Evolutionary conservation across 129 eudicot genomes (phyloP), one percentile per base, ranked within the genome.

Genomic region (Helianthus tuberosus): DNA sequence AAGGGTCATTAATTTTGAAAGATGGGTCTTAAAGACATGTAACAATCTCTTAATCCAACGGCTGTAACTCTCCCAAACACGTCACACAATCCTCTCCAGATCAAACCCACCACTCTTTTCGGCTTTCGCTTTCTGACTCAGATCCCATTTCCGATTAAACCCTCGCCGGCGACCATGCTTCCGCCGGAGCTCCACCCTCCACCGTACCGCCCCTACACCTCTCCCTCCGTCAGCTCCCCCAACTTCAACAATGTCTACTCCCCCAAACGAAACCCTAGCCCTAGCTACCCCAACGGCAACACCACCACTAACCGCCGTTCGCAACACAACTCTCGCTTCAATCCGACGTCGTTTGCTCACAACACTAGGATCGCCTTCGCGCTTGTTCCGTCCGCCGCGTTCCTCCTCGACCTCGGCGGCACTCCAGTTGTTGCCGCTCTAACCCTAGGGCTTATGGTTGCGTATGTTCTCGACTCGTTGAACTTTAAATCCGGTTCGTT

Each of bases 321-420:
- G 38, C 79, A 84, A 14, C 88, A 80, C 75, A 72, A 84, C 41
- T 86, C 98, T 16, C 84, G 96, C 11, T 82, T 84, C 77, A 60
- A 86, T 6, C 88, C 97, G 1, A 71, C 93, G 0, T 65, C 88
- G 0, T 88, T 94, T 78, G 59, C 51, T 8, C 89, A 94, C 87
- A 94, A 94, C 79, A 82, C 81, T 25, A 84, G 96, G 54, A 82
- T 94, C 72, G 93, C 97, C 36, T 35, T 88, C 58, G 94, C 88
- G 5, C 82, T 94, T 9, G 88, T 91, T 35, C 99, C 99, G 8
- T 86, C 83, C 51, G 96, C 97, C 59, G 89, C 80, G n/a, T 88
- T 94, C 71, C 91, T 94, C 11, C 87, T 94, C 41, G 99, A 94
- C 86, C 91, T 94, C 11, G 99, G 99, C 39, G 99, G 99, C 44